Evolutionary conservation across 768 basidiomycete genomes (phyloP).

Genomic region (Dioszegia crocea): DNA sequence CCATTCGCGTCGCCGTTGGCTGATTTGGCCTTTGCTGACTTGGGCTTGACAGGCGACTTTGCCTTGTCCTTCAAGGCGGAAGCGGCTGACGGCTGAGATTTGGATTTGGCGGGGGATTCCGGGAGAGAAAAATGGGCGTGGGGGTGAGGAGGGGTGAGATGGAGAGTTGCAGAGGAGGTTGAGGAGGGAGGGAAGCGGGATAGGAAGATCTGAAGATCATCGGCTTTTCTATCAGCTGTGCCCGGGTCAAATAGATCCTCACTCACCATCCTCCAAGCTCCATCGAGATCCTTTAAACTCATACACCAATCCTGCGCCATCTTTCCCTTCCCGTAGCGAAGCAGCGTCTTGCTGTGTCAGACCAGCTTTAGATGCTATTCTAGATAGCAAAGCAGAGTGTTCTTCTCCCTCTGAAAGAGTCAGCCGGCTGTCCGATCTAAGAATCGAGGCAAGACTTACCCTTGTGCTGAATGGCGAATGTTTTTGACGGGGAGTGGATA

Average conservation of each 20-base stretch:
- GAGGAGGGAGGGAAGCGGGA: constrained; percentile 59
- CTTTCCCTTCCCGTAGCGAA: constrained; percentile 23
- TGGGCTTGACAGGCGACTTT: constrained; percentile 32
- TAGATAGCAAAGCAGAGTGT: constrained; percentile 16
- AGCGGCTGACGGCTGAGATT: constrained; percentile 59
- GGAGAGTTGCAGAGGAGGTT: constrained; percentile 48
- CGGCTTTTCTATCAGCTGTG: constrained; percentile 54
- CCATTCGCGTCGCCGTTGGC: background rate
- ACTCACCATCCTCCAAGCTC: constrained; percentile 82
- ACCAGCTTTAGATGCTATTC: constrained; percentile 27
- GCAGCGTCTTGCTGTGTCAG: constrained; percentile 7
- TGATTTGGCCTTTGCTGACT: background rate
- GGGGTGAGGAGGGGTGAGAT: constrained; percentile 48
- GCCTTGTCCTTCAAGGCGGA: constrained; percentile 59
- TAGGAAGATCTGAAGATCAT: constrained; percentile 80
- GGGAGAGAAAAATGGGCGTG: constrained; percentile 51
- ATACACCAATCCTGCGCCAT: constrained; percentile 67
- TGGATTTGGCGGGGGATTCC: constrained; percentile 17
- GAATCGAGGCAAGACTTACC: constrained; percentile 15
- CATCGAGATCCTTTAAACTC: constrained; percentile 71
- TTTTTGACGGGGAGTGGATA: constrained; percentile 42
- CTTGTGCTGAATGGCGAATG: constrained; percentile 41
- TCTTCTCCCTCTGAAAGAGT: constrained; percentile 20
- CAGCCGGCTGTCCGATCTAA: background rate
- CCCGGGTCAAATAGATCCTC: background rate